These are phyloP conservation scores for Pseudocercospora musae DNA, from an alignment of 2,329 filamentous ascomycete species.

Conservation along the genomic window DNA sequence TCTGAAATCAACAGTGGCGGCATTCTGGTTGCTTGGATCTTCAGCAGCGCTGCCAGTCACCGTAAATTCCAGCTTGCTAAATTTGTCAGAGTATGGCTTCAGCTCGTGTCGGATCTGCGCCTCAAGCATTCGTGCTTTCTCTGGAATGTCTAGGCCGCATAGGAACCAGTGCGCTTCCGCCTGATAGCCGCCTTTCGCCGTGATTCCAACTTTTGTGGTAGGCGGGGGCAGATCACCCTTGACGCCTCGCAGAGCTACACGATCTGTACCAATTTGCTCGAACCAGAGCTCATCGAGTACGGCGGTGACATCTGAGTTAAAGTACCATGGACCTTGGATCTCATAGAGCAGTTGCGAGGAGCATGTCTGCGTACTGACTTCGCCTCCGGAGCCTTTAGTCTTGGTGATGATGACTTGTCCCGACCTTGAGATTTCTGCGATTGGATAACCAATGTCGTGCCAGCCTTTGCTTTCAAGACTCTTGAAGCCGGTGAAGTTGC, in stretches of 20 bases:
- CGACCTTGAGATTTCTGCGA: conserved; percentile 36
- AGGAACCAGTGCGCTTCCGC: conserved; percentile 47
- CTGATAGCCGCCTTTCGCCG: conserved; percentile 47
- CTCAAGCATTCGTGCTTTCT: conserved; percentile 48
- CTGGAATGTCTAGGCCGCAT: conserved; percentile 44
- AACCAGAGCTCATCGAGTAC: conserved; percentile 52
- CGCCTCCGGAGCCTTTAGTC: conserved; percentile 37
- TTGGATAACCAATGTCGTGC: conserved; percentile 42
- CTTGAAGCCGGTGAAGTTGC: conserved; percentile 47
- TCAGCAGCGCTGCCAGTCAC: conserved; percentile 45
- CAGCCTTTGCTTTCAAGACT: conserved; percentile 36
- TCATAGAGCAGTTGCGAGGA: conserved; percentile 54
- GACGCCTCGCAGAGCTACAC: conserved; percentile 49
- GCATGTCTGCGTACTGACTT: conserved; percentile 49
- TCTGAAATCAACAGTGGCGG: conserved; percentile 49
- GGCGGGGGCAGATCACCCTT: conserved; percentile 46
- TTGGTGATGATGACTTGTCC: conserved; percentile 40
- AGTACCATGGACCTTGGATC: conserved; percentile 56
- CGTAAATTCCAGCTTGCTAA: conserved; percentile 39
- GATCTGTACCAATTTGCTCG: conserved; percentile 49
- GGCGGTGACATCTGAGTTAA: conserved; percentile 57
- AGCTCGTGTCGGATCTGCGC: conserved; percentile 43
- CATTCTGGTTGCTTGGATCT: conserved; percentile 42
- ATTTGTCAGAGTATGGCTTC: conserved; percentile 36
- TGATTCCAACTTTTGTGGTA: conserved; percentile 51